These are phyloP conservation scores for Cymodocea nodosa DNA, from an alignment of 116 monocot genomes.

Conservation along the genomic window DNA sequence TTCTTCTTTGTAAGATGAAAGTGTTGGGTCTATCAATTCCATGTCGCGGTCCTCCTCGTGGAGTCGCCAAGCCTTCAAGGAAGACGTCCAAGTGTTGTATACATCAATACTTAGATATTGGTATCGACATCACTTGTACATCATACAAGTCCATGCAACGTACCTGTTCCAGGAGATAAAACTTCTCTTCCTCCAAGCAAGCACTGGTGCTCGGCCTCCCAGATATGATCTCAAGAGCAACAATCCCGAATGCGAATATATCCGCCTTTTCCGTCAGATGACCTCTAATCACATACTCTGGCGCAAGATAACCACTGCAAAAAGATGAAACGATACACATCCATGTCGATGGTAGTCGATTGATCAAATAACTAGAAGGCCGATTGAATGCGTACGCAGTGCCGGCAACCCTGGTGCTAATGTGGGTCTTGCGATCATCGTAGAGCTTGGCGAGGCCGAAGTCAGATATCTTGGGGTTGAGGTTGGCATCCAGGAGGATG, in stretches of 20 bases:
- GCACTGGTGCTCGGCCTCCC: neutral
- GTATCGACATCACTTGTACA: no score
- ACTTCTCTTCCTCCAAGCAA: neutral
- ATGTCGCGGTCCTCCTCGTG: neutral
- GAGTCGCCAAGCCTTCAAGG: neutral
- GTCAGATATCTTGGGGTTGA: conserved; percentile 80
- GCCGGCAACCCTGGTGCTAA: conserved; percentile 28
- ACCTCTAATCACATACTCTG: neutral
- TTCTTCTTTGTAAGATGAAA: conserved; percentile 16
- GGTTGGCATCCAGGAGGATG: conserved; percentile 53
- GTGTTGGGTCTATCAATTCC: neutral
- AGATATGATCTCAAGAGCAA: conserved; percentile 1
- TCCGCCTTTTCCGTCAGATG: conserved; percentile 4
- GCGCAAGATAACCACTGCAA: conserved; percentile 3
- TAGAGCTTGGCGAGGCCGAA: conserved; percentile 78
- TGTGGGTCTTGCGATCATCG: conserved; percentile 47
- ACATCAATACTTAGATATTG: no score
- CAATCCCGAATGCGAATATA: neutral
- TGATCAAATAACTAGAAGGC: neutral
- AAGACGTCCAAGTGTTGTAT: neutral
- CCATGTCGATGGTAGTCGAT: no score
- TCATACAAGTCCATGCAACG: no score
- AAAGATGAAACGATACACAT: no score
- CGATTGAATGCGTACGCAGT: conserved; percentile 35
- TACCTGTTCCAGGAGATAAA: conserved; percentile 1